These are phyloP conservation scores for Phytopythium kandeliae DNA, from an alignment of 352 stramenopile species.

Conservation along the genomic window DNA sequence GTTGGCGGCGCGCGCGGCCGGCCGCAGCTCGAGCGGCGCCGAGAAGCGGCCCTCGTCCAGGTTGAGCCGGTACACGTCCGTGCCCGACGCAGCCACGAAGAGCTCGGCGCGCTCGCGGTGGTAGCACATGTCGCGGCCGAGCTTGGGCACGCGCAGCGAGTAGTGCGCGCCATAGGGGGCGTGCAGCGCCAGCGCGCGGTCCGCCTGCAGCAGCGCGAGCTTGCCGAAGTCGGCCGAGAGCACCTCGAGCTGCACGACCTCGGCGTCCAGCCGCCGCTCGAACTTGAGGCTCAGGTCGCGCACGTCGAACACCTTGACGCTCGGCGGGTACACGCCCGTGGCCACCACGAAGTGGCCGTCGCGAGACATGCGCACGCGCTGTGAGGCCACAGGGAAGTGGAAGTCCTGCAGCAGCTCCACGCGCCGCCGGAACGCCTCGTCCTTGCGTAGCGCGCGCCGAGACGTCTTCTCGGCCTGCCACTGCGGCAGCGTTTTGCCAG, in stretches of 20 bases:
- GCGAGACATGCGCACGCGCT: slow-evolving; percentile 90
- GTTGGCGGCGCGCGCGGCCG: slow-evolving; percentile 68
- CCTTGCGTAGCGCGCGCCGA: slow-evolving; percentile 26
- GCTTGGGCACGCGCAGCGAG: slow-evolving; percentile 94
- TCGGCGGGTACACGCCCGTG: slow-evolving; percentile 95
- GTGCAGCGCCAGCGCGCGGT: slow-evolving; percentile 97
- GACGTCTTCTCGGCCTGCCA: slow-evolving; percentile 89
- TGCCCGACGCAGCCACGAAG: slow-evolving; percentile 84
- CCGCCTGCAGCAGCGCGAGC: slow-evolving; percentile 94
- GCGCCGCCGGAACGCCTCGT: slow-evolving; percentile 82
- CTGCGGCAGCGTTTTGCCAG: slow-evolving; percentile 92
- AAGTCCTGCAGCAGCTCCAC: slow-evolving; percentile 99
- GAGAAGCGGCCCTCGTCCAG: slow-evolving; percentile 97
- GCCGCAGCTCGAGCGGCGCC: slow-evolving; percentile 70
- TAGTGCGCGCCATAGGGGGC: slow-evolving; percentile 97
- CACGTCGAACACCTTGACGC: slow-evolving; percentile 94
- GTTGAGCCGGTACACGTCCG: slow-evolving; percentile 96
- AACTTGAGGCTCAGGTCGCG: slow-evolving; percentile 99
- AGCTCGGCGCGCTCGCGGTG: slow-evolving; percentile 95
- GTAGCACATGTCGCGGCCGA: slow-evolving; percentile 97
- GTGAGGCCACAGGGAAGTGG: slow-evolving; percentile 93
- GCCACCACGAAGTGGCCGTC: slow-evolving; percentile 97
- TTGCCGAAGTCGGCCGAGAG: slow-evolving; percentile 98
- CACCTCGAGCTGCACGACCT: slow-evolving; percentile 96
- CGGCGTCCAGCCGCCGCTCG: slow-evolving; percentile 94